A percentile compares a stretch with the other conserved stretches of the same genome.
These are phyloP conservation scores for Cinchona pubescens DNA, from an alignment of 257 asterid genomes.

Conservation along the genomic window DNA sequence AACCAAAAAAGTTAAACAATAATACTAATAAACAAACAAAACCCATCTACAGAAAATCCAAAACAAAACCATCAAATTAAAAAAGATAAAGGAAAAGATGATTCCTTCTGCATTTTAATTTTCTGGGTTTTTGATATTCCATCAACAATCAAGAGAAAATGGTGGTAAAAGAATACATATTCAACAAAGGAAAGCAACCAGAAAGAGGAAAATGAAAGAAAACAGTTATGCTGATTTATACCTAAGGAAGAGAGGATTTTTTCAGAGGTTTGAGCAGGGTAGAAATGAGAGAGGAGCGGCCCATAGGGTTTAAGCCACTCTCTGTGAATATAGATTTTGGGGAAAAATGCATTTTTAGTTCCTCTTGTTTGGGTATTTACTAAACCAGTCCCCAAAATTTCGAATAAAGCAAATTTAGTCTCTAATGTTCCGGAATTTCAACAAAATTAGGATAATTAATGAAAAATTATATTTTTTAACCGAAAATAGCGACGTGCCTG, in stretches of 20 bases:
- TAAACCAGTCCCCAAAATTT: no score
- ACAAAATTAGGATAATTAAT: no score
- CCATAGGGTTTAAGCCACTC: slow-evolving; percentile 29
- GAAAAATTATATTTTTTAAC: no score
- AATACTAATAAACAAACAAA: neutral
- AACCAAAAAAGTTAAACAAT: neutral
- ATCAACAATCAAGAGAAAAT: neutral
- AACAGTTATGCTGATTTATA: neutral
- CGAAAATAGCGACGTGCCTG: no score
- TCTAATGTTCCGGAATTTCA: no score
- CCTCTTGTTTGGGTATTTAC: no score
- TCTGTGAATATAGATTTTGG: no score
- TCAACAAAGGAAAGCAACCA: neutral
- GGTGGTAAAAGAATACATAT: neutral
- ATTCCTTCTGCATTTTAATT: neutral
- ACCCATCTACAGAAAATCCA: neutral
- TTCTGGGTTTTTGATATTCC: no score
- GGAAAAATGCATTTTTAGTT: no score
- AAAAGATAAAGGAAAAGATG: neutral
- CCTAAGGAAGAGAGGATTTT: neutral
- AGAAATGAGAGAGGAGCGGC: slow-evolving; percentile 16
- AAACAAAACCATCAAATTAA: neutral
- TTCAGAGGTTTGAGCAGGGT: slow-evolving; percentile 19
- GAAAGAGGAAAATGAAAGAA: neutral
- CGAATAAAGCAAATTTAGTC: no score